These are phyloP conservation scores for Gossypium sturtianum DNA, from an alignment of 345 rosid species.

Conservation along the genomic window DNA sequence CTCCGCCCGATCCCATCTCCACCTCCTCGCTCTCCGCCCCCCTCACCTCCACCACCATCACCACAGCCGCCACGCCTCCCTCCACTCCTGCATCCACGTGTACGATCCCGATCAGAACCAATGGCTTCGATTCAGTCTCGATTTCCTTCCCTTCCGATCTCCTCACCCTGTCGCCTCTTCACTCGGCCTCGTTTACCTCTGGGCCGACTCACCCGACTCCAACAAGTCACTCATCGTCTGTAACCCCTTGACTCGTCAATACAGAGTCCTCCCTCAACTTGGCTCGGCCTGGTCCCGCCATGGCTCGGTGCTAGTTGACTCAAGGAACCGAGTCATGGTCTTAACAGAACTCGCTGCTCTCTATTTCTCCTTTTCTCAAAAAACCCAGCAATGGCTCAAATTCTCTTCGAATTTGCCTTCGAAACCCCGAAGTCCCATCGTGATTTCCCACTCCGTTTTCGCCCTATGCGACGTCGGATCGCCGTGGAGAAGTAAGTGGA, in stretches of 20 bases:
- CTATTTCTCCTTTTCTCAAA: constrained; percentile 33
- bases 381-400: constrained; percentile 2
- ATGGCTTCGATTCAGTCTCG: constrained; percentile 67
- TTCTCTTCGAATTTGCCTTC: constrained; percentile 22
- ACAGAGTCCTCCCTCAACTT: constrained; percentile 61
- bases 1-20: constrained; percentile 45
- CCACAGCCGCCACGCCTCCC: constrained; percentile 15
- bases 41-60: constrained; percentile 41
- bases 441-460: constrained; percentile 54
- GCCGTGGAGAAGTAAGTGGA: constrained; percentile 88
- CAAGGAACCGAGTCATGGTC: constrained; percentile 66
- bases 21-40: constrained; percentile 70
- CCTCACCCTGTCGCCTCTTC: constrained; percentile 76
- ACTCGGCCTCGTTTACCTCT: constrained; percentile 39
- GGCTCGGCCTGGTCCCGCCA: constrained; percentile 95
- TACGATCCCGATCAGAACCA: constrained; percentile 53
- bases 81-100: constrained; percentile 40
- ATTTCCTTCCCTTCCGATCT: constrained; percentile 65
- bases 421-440: constrained; percentile 76
- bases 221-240: constrained; percentile 66
- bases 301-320: constrained; percentile 73
- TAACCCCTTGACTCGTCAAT: constrained; percentile 24
- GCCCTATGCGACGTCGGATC: constrained; percentile 85
- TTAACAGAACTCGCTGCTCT: constrained; percentile 72
- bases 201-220: constrained; percentile 33